phyloP scores from a whole-genome alignment of 768 basidiomycete species.

The Podaxis sp. region DNA sequence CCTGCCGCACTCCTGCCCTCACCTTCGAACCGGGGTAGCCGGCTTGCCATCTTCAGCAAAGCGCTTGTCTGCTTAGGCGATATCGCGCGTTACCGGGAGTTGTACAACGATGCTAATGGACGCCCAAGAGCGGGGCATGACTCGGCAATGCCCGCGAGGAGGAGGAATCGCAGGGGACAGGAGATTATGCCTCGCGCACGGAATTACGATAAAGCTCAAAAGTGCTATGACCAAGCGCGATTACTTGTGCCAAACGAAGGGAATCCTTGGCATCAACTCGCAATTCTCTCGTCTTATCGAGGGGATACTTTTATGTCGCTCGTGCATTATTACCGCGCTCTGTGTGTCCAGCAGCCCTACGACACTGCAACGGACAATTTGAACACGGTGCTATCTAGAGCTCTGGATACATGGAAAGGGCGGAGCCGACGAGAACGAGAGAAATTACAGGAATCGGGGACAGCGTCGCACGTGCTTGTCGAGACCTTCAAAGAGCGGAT shows the following conservation, averaged over 20 bases:
- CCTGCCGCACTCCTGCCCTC: slow-evolving; percentile 19
- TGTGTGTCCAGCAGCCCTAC: slow-evolving; percentile 84
- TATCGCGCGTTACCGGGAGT: slow-evolving; percentile 89
- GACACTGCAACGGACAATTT: slow-evolving; percentile 86
- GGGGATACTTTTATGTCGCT: slow-evolving; percentile 77
- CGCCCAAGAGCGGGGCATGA: slow-evolving; percentile 67
- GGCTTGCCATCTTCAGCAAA: slow-evolving; percentile 79
- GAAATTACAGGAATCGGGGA: slow-evolving; percentile 24
- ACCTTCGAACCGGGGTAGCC: slow-evolving; percentile 47
- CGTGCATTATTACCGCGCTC: slow-evolving; percentile 86
- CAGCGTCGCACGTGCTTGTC: slow-evolving; percentile 48
- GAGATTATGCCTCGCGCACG: slow-evolving; percentile 52
- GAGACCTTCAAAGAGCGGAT: slow-evolving; percentile 70
- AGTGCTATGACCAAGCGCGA: slow-evolving; percentile 84
- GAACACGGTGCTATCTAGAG: slow-evolving; percentile 62
- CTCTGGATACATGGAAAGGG: slow-evolving; percentile 54
- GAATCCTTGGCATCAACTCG: slow-evolving; percentile 94
- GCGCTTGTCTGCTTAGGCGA: slow-evolving; percentile 91
- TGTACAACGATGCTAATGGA: slow-evolving; percentile 72
- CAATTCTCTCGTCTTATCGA: slow-evolving; percentile 84
- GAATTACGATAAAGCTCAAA: slow-evolving; percentile 70
- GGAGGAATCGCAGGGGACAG: slow-evolving; percentile 40
- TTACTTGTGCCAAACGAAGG: slow-evolving; percentile 83
- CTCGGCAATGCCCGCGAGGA: slow-evolving; percentile 39
- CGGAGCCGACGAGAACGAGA: slow-evolving; percentile 36